Conservation (phyloP, 495 filamentous ascomycete genomes). For the Cetradonia linearis region DNA sequence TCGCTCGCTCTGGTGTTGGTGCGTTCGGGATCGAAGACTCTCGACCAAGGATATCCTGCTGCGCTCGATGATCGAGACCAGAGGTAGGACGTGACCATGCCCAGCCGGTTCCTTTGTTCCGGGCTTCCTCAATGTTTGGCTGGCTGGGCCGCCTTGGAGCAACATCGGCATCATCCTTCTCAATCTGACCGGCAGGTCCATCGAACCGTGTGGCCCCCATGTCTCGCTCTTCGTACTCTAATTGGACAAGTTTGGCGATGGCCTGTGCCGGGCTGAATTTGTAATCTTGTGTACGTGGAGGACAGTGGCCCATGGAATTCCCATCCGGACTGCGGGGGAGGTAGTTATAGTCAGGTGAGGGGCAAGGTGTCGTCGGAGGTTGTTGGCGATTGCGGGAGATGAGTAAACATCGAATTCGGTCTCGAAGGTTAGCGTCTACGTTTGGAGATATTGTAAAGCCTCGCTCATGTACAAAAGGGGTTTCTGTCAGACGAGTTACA, state of each 20-base stretch:
- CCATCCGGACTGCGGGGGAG: slow-evolving; percentile 5
- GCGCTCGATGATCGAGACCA: slow-evolving; percentile 14
- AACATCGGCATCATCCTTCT: slow-evolving; percentile 3
- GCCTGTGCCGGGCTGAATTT: slow-evolving; percentile 12
- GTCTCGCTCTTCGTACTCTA: slow-evolving; percentile 1
- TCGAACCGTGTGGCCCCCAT: slow-evolving; percentile 20
- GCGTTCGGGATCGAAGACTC: not conserved
- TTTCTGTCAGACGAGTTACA: slow-evolving; percentile 10
- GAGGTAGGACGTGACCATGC: slow-evolving; percentile 9
- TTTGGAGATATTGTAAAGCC: slow-evolving; percentile 10
- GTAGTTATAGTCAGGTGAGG: slow-evolving; percentile 15
- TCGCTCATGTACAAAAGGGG: slow-evolving; percentile 14
- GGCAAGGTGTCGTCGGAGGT: slow-evolving; percentile 19
- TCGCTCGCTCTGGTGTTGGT: not conserved
- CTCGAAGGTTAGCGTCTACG: slow-evolving; percentile 19
- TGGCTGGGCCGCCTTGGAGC: slow-evolving; percentile 17
- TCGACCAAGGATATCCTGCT: slow-evolving; percentile 6
- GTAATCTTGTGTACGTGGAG: not conserved
- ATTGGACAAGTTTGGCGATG: slow-evolving; percentile 11
- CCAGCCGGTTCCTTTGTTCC: not conserved
- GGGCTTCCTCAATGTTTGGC: slow-evolving; percentile 12
- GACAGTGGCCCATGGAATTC: not conserved
- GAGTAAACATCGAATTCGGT: slow-evolving; percentile 23
- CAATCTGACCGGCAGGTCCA: slow-evolving; percentile 22
- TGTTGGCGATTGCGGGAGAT: slow-evolving; percentile 16